Evolutionary conservation across 2,329 filamentous ascomycete species (phyloP), one percentile per base, ranked within the genome.

Genomic region (Phialocephala subalpina): DNA sequence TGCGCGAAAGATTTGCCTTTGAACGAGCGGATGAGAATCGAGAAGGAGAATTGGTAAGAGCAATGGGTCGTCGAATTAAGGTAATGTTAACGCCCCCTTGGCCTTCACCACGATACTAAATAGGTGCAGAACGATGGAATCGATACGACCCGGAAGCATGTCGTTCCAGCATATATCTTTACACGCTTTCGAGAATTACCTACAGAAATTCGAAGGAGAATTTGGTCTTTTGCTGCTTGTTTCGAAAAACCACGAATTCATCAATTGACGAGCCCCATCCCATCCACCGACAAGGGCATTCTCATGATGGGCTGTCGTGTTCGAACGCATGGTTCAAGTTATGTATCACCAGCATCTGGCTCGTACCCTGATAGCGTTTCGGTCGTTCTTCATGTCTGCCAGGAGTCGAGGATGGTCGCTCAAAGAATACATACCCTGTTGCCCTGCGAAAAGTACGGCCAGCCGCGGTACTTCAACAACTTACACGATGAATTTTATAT

Each of bases 401-500:
- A 38, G 11, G 55, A n/a, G 22, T 58, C 29, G 18, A 35, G 55
- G n/a, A 40, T 20, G 33, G 33, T 20, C n/a, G 18, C n/a, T 36
- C 53, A 33, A 7, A 58, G 38, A 25, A 11, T 3, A 5, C 35
- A 58, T 25, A 38, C 55, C 1, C 29, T 20, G 5, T 2, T 58
- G 29, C 33, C 55, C 5, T 22, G 55, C 20, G 12, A 5, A 33
- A 40, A n/a, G 16, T 12, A 8, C 2, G 2, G 11, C 18, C 11
- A 58, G 2, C 38, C 6, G n/a, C n/a, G 8, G 18, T 59, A 59
- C n/a, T 47, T 59, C 20, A 45, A 59, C 29, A 59, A 36, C 18
- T 14, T 42, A 8, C 29, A 33, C 20, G 57, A 59, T 20, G 27
- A 12, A 20, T 59, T 59, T 36, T 33, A 45, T 18, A 42, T 59